phyloP scores from a whole-genome alignment of 805 yeast species.

The Starmerella kuoi region DNA sequence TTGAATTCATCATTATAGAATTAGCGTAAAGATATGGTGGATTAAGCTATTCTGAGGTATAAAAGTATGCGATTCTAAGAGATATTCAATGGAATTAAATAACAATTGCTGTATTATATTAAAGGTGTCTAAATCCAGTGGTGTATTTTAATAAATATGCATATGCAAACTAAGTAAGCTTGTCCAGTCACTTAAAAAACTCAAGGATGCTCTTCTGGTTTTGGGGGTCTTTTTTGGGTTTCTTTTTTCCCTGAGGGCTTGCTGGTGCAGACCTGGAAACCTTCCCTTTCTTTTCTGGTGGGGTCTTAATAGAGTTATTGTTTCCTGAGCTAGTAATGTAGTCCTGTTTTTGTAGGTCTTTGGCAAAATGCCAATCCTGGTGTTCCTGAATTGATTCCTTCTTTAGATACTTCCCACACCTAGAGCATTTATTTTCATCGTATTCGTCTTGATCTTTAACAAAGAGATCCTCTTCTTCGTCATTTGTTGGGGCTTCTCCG shows the following conservation, averaged over 20 bases:
- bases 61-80: too few species aligned
- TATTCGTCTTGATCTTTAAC: conserved; percentile 15
- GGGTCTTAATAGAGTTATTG: too few species aligned
- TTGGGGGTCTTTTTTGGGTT: background rate
- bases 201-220: conserved; percentile 15
- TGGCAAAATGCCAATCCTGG: conserved; percentile 34
- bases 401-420: conserved; percentile 23
- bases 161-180: too few species aligned
- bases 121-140: too few species aligned
- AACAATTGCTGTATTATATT: too few species aligned
- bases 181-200: conserved; percentile 15
- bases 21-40: too few species aligned
- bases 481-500: too few species aligned
- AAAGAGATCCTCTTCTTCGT: conserved; percentile 3
- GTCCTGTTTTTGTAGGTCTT: conserved; percentile 20
- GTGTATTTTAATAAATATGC: too few species aligned
- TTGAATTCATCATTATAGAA: too few species aligned
- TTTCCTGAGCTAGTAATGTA: too few species aligned
- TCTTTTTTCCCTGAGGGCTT: background rate
- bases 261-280: background rate
- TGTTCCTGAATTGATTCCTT: conserved; percentile 26
- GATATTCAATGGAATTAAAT: too few species aligned
- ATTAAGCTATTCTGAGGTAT: too few species aligned
- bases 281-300: background rate
- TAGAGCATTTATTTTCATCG: conserved; percentile 21